Percentiles rank a stretch among this genome's conserved stretches.
Conservation (phyloP, 208 protist species). For the Wallacemonas sp. region DNA sequence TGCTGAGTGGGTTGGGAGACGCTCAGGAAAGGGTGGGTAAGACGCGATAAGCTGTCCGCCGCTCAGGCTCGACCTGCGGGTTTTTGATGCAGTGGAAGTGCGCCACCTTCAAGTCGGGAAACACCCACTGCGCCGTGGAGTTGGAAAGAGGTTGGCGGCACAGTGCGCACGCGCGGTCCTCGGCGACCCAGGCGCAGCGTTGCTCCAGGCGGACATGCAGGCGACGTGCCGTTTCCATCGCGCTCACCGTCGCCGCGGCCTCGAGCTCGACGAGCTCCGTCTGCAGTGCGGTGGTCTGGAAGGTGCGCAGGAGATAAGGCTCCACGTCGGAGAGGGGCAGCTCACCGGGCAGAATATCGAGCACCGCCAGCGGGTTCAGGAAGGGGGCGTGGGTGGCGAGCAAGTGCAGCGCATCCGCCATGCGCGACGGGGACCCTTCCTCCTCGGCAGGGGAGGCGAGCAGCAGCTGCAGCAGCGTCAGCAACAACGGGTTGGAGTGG, state of each 20-base stretch:
- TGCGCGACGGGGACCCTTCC: conserved; percentile 17
- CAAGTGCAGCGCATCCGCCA: conserved; percentile 38
- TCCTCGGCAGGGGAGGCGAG: conserved; percentile 34
- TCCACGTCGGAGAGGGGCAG: conserved; percentile 32
- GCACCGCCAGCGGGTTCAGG: conserved; percentile 40
- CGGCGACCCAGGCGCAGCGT: conserved; percentile 46
- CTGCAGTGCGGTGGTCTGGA: conserved; percentile 37
- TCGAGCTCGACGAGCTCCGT: conserved; percentile 26
- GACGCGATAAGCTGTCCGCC: conserved; percentile 12
- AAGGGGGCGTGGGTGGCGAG: conserved; percentile 29
- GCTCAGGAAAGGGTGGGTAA: neutral
- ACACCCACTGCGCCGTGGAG: conserved; percentile 35
- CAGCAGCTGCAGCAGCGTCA: conserved; percentile 50
- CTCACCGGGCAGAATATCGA: conserved; percentile 43
- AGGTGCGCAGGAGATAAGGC: conserved; percentile 43
- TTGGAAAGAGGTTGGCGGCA: conserved; percentile 39
- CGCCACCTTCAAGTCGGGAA: conserved; percentile 58
- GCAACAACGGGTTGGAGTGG: conserved; percentile 35
- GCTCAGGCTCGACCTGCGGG: conserved; percentile 47
- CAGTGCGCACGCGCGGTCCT: conserved; percentile 36
- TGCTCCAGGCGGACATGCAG: conserved; percentile 31
- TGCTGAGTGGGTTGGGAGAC: too few relatives aligned
- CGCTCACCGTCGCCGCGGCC: conserved; percentile 24
- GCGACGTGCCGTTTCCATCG: conserved; percentile 24
- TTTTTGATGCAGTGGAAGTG: conserved; percentile 59